Evolutionary conservation across 306 rosid species (phyloP), one percentile per base, ranked within the genome.

Genomic region (Quillaja saponaria): DNA sequence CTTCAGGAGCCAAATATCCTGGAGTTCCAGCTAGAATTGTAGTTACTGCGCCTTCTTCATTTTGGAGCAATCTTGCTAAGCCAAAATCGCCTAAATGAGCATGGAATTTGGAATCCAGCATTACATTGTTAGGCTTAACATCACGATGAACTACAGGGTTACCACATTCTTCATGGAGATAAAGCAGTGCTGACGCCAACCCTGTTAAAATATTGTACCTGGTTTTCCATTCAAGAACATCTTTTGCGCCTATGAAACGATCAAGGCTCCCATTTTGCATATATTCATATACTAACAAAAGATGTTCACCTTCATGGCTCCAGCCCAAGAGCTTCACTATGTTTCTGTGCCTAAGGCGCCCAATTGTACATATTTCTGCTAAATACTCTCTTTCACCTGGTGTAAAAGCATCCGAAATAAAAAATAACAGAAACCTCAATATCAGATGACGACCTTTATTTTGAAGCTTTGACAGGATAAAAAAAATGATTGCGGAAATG

Each of bases 261-360:
- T 79, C 87, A 1, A 79, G 81, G 76, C 91, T 79, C 44, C 87
- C 80, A 11, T 85, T 85, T 51, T 77, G 67, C 91, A 85, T 85
- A 58, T 68, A 85, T 8, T 81, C 85, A 50, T 71, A 85, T 19
- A 85, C 83, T 19, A 79, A 46, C 50, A 77, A 74, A 17, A 73
- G 81, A 20, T 76, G 64, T 5, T 56, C 54, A 0, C 66, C 61
- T 39, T 79, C 76, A 17, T 71, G 77, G 64, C 87, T 79, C 85
- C 87, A 85, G 1, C 87, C 87, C 68, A 64, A 83, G 54, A 81
- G 81, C 55, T 79, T 76, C 61, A 85, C 64, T 16, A 85, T 37
- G 69, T 85, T 85, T 67, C 54, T 85, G 79, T 85, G 90, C 60
- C 80, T 67, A 13, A 85, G 66, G 13, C 81, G 64, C 25, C 85